A percentile compares a stretch with the other conserved stretches of the same genome.
Evolutionary conservation across 148 eudicot species (phyloP).

Genomic region (Suaeda aralocaspica): DNA sequence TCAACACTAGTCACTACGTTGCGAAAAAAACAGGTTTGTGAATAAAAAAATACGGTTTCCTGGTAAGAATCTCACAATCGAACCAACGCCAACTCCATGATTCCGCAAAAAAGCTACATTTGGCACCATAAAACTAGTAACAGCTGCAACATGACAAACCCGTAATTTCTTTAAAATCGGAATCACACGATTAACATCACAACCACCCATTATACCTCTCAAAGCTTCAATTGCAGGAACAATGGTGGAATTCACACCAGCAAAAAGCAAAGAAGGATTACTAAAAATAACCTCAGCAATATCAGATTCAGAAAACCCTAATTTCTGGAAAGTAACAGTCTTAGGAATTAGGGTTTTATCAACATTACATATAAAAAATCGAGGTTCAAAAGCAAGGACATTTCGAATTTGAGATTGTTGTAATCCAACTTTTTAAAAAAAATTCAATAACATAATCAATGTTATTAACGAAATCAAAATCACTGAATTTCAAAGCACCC

Average conservation of each 20-base stretch:
- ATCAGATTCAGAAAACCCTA: conserved; percentile 31
- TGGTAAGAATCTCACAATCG: too few species aligned
- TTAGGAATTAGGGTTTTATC: conserved; percentile 35
- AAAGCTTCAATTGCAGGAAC: conserved; percentile 19
- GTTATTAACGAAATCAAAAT: conserved; percentile 10
- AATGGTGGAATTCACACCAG: conserved; percentile 9
- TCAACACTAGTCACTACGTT: conserved; percentile 23
- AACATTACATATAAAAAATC: conserved; percentile 9
- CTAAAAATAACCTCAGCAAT: background rate
- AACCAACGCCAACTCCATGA: background rate
- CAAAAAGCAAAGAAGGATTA: background rate
- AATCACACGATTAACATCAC: conserved; percentile 18
- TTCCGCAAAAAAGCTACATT: conserved; percentile 24
- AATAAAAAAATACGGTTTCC: too few species aligned
- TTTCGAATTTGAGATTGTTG: conserved; percentile 23
- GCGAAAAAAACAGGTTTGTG: too few species aligned
- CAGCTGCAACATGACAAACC: background rate
- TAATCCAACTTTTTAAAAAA: conserved; percentile 20
- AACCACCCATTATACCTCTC: conserved; percentile 15
- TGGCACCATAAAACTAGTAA: background rate
- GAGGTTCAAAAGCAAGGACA: background rate
- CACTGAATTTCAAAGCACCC: background rate
- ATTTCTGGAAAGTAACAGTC: conserved; percentile 12
- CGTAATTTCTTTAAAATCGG: conserved; percentile 3
- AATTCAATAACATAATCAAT: conserved; percentile 20